phyloP scores from a whole-genome alignment of 495 filamentous ascomycete genomes.

The Penicillium flavigenum region DNA sequence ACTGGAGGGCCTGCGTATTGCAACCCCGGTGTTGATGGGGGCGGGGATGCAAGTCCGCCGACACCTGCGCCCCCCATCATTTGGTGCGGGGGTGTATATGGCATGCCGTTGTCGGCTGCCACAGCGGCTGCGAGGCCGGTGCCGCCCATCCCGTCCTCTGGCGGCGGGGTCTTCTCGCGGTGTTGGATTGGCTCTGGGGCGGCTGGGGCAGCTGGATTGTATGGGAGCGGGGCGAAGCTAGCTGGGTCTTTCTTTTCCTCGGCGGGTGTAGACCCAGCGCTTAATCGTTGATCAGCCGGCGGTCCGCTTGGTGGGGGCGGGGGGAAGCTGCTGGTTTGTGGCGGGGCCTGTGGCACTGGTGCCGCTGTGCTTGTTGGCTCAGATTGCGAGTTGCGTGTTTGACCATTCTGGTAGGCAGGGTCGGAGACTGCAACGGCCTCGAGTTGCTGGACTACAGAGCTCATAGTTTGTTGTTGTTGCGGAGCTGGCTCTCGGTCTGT shows the following conservation, averaged over 20 bases:
- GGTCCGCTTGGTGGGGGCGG: constrained; percentile 47
- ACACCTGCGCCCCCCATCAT: constrained; percentile 23
- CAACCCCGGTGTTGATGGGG: constrained; percentile 21
- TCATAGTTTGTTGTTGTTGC: constrained; percentile 57
- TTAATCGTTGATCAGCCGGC: constrained; percentile 36
- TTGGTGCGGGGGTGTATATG: constrained; percentile 43
- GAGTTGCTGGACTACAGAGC: constrained; percentile 78
- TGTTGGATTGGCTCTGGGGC: constrained; percentile 80
- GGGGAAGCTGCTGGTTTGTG: constrained; percentile 27
- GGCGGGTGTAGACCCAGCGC: constrained; percentile 16
- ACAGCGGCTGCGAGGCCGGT: constrained; percentile 71
- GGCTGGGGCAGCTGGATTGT: constrained; percentile 86
- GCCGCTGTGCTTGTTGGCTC: constrained; percentile 32
- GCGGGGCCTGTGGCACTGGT: constrained; percentile 33
- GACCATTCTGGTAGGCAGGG: constrained; percentile 56
- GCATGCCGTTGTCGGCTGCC: constrained; percentile 57
- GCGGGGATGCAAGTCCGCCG: constrained; percentile 28
- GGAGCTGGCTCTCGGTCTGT: constrained; percentile 47
- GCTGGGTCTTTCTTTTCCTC: constrained; percentile 43
- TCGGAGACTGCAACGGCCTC: constrained; percentile 76
- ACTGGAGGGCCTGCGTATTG: constrained; percentile 36
- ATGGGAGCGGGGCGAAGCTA: constrained; percentile 70
- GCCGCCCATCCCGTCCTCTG: constrained; percentile 64
- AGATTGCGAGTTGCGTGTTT: constrained; percentile 48
- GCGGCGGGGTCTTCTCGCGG: constrained; percentile 88